Base-by-base conservation (phyloP, 306 rosid species). In the Spatholobus suberectus region DNA sequence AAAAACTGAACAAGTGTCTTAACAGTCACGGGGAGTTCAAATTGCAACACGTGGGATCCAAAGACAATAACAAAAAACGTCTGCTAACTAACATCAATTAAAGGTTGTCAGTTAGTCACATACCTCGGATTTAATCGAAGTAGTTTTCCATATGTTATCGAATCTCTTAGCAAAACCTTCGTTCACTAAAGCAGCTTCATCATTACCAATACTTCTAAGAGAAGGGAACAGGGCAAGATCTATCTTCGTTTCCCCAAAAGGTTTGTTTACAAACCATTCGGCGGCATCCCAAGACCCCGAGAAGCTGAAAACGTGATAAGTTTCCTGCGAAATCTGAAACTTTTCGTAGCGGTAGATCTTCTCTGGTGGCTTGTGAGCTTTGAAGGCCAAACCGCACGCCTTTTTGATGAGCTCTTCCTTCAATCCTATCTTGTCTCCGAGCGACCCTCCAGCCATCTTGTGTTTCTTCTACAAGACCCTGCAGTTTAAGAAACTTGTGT, bases 141-240 rank as follows among this genome's bases (percentile, higher is more conserved):
- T n/a, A n/a, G n/a, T n/a, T 11, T 17, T 13, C 29, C 57, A 15
- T 24, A 90, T 23, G 0, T 12, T 44, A 43, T 86, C 52, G 75
- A 94, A 92, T 83, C 85, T 83, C 3, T 24, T 41, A 8, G 83
- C 63, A n/a, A 87, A 93, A 0, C 92, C 91, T 71, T 85, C 43
- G 52, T 92, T 94, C 1, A 91, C 88, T 6, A 8, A 15, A 38
- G 94, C 98, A 46, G 55, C 40, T 44, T 90, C 92, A 34, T 87
- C 89, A 17, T 85, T 89, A 1, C 99, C 94, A 75, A 96, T 66
- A 80, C 94, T 92, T 87, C 75, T 88, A 38, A 94, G 76, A 0
- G 90, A 88, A 54, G 95, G 94, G 35, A 94, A 96, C 1, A 55
- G 34, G 1, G 8, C 1, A 32, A 38, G 51, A 78, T 91, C 41